These are phyloP conservation scores for Tolypocladium capitatum DNA, from an alignment of 2,329 filamentous ascomycete genomes.

Conservation along the genomic window DNA sequence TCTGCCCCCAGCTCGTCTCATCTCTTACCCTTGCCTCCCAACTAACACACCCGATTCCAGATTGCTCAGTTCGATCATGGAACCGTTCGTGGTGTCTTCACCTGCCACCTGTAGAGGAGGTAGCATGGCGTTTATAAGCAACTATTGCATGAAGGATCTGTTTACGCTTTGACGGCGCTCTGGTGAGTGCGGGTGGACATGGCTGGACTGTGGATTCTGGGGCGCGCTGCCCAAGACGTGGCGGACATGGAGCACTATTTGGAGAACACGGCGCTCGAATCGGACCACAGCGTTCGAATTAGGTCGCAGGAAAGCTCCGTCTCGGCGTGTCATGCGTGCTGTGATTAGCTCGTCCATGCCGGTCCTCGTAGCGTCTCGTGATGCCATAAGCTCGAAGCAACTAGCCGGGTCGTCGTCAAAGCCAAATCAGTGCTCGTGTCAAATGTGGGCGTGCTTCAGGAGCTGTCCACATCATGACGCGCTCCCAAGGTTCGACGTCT, in stretches of 20 bases:
- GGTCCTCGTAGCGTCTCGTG: too few species aligned
- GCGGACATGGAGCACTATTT: neutral
- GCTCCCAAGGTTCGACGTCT: constrained; percentile 51
- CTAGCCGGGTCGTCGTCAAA: too few species aligned
- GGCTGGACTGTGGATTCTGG: neutral
- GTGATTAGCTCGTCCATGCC: neutral
- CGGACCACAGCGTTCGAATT: neutral
- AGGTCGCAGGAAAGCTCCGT: neutral
- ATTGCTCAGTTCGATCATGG: constrained; percentile 2
- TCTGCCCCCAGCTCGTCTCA: neutral
- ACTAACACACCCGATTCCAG: neutral
- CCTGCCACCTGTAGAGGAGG: constrained; percentile 1
- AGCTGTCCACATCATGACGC: constrained; percentile 47
- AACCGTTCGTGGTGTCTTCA: constrained; percentile 4
- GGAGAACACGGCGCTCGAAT: too few species aligned
- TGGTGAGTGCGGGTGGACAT: neutral
- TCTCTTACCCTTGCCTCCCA: neutral
- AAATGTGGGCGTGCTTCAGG: too few species aligned
- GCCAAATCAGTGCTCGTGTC: neutral
- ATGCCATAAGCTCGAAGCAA: too few species aligned
- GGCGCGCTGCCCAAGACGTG: neutral
- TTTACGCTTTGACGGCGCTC: neutral
- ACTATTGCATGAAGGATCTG: neutral
- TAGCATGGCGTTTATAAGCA: neutral
- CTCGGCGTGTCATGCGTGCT: too few species aligned